phyloP scores from a whole-genome alignment of 495 filamentous ascomycete genomes.

The Trichocladium antarcticum region DNA sequence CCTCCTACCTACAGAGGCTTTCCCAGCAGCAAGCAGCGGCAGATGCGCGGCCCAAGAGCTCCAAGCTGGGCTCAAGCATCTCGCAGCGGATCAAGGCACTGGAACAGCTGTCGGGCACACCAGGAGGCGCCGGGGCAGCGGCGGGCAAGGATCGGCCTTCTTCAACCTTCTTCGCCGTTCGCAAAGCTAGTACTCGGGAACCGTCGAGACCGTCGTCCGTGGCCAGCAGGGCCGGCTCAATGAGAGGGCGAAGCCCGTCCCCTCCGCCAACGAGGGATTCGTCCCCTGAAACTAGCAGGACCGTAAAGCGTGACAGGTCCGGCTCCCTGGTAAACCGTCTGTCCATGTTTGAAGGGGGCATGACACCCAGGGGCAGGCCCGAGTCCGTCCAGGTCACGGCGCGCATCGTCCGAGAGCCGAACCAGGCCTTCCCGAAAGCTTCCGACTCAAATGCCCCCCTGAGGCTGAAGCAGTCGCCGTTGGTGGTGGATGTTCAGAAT shows the following conservation, averaged over 20 bases:
- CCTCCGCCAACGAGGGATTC: constrained; percentile 36
- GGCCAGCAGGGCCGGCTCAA: constrained; percentile 31
- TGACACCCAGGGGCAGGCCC: constrained; percentile 35
- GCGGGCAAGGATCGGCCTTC: constrained; percentile 26
- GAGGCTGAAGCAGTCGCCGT: constrained; percentile 58
- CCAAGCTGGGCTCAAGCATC: constrained; percentile 77
- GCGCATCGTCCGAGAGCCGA: constrained; percentile 56
- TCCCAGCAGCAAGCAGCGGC: constrained; percentile 33
- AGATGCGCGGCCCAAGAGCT: constrained; percentile 53
- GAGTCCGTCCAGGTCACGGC: constrained; percentile 74
- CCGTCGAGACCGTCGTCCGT: constrained; percentile 38
- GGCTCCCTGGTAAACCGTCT: constrained; percentile 37
- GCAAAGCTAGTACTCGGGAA: constrained; percentile 34
- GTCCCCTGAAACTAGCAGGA: constrained; percentile 28
- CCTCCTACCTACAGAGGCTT: constrained; percentile 38
- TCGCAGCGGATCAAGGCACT: constrained; percentile 83
- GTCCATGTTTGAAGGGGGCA: constrained; percentile 38
- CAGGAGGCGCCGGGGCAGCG: constrained; percentile 18
- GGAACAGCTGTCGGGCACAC: constrained; percentile 52
- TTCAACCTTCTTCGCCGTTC: constrained; percentile 43
- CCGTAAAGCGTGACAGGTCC: constrained; percentile 27
- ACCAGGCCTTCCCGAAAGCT: constrained; percentile 35
- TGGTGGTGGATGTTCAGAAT: constrained; percentile 59
- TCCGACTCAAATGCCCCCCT: constrained; percentile 36
- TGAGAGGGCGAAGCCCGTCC: constrained; percentile 27